Percentiles rank a stretch among this genome's conserved stretches.
These are phyloP conservation scores for Penicillium psychrofluorescens DNA, from an alignment of 495 filamentous ascomycete species.

Conservation along the genomic window DNA sequence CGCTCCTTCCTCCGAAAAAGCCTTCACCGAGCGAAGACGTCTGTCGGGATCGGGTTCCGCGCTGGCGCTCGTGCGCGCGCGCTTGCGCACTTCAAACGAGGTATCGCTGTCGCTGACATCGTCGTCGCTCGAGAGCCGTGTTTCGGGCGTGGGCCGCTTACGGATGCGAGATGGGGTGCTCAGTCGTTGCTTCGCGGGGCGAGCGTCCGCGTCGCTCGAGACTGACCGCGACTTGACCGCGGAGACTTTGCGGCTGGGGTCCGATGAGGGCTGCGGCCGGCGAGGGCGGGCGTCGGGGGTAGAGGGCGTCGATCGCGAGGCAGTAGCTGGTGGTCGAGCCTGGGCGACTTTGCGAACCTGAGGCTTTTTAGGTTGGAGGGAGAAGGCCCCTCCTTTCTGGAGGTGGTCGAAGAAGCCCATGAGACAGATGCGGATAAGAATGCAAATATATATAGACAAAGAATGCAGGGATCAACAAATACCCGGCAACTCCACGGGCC, in stretches of 20 bases:
- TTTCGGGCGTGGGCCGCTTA: constrained; percentile 41
- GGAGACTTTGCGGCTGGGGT: constrained; percentile 21
- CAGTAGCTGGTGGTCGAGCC: constrained; percentile 19
- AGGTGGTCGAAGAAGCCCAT: constrained; percentile 53
- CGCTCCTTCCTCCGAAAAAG: constrained; percentile 49
- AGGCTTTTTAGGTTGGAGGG: constrained; percentile 42
- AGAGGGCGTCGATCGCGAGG: constrained; percentile 9
- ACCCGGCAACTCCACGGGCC: constrained; percentile 1
- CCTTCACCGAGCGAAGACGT: constrained; percentile 50
- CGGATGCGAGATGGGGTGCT: constrained; percentile 29
- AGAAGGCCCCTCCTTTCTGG: constrained; percentile 45
- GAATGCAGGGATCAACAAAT: not conserved
- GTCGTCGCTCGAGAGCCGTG: constrained; percentile 42
- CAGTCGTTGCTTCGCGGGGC: constrained; percentile 25
- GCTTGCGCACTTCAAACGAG: constrained; percentile 41
- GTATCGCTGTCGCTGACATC: constrained; percentile 41
- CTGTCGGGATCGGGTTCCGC: constrained; percentile 50
- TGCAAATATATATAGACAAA: constrained; percentile 15
- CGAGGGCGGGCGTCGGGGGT: not conserved
- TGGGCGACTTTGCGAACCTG: constrained; percentile 44
- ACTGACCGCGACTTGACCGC: constrained; percentile 24
- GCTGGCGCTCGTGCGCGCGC: constrained; percentile 32
- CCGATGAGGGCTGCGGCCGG: constrained; percentile 14
- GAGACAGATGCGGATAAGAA: constrained; percentile 3
- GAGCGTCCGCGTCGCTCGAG: constrained; percentile 23